Evolutionary conservation across 2,329 filamentous ascomycete species (phyloP), one percentile per base, ranked within the genome.

Genomic region (Sarocladium strictum): DNA sequence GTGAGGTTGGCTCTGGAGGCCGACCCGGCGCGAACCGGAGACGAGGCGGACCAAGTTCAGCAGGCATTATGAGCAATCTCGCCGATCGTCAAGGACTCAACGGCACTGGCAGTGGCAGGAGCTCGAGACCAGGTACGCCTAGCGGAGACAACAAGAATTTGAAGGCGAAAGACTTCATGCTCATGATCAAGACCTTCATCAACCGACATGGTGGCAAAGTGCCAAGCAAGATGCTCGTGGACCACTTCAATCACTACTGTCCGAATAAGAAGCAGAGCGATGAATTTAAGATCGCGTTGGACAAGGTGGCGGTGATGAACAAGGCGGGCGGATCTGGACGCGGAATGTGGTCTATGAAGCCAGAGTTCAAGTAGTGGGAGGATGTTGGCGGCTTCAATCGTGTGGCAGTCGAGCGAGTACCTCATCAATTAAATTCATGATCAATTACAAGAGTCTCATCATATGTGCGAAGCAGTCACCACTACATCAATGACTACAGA

Each of bases 211-310:
- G 89, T 10, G 91, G 91, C 3, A 80, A 82, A 32, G 89, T 89
- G 5, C 85, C 89, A 4, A 92, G 88, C 40, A 90, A 95, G 72
- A 86, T 90, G 76, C 71, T 97, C 43, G 87, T 96, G 23, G 89
- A 96, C 63, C 90, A 96, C 64, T 97, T 97, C 69, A 90, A 92
- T 68, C 82, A 83, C 14, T 88, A 85, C 63, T 96, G 90, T 65
- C 69, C 69, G 0, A 67, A 66, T 2, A 81, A 79, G 21, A 88
- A 83, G 41, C 81, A 89, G 57, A 86, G 85, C 53, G 81, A 83
- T 17, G 87, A 91, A 67, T 97, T 97, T 67, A 93, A 91, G 70
- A 78, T 81, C 62, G 90, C 90, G 61, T 72, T 97, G 54, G 85
- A 88, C 61, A 77, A 77, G 58, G 87, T 96, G 63, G 93, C 93